These are phyloP conservation scores for Daedaleopsis sinensis DNA, from an alignment of 768 basidiomycete species.

Conservation along the genomic window DNA sequence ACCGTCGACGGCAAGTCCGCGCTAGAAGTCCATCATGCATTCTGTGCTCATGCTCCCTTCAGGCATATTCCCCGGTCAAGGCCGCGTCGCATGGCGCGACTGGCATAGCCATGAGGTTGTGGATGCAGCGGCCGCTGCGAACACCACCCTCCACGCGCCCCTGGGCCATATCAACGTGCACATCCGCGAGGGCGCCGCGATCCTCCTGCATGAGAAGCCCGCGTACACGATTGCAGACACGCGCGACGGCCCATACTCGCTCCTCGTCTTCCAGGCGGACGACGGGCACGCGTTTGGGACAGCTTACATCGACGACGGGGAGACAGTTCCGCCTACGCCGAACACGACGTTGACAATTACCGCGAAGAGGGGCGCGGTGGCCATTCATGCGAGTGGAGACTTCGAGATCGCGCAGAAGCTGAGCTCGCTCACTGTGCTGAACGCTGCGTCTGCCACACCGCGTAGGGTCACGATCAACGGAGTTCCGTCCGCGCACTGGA, in stretches of 20 bases:
- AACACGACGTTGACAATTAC: slow-evolving; percentile 51
- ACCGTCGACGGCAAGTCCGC: slow-evolving; percentile 59
- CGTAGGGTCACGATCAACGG: slow-evolving; percentile 31
- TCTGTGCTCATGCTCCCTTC: background rate
- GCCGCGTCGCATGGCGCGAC: slow-evolving; percentile 65
- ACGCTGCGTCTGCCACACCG: slow-evolving; percentile 41
- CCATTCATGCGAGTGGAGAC: slow-evolving; percentile 39
- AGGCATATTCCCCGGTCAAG: slow-evolving; percentile 72
- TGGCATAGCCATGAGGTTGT: slow-evolving; percentile 71
- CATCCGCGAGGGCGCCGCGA: slow-evolving; percentile 64
- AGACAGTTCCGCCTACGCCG: slow-evolving; percentile 57
- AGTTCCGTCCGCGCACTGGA: slow-evolving; percentile 35
- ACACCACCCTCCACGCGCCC: slow-evolving; percentile 62
- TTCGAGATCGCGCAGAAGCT: slow-evolving; percentile 53
- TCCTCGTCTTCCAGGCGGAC: slow-evolving; percentile 58
- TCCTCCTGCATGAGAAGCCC: slow-evolving; percentile 64
- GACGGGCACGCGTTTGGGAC: slow-evolving; percentile 57
- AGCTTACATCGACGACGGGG: slow-evolving; percentile 74
- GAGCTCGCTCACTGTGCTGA: slow-evolving; percentile 59
- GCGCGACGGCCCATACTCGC: slow-evolving; percentile 57
- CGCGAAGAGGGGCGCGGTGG: slow-evolving; percentile 38
- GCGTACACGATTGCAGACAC: slow-evolving; percentile 75
- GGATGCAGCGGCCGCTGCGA: slow-evolving; percentile 42
- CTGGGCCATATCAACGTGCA: slow-evolving; percentile 79
- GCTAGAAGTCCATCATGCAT: too few relatives aligned